Conservation (phyloP, 129 eudicot species). For the Ambrosia artemisiifolia region DNA sequence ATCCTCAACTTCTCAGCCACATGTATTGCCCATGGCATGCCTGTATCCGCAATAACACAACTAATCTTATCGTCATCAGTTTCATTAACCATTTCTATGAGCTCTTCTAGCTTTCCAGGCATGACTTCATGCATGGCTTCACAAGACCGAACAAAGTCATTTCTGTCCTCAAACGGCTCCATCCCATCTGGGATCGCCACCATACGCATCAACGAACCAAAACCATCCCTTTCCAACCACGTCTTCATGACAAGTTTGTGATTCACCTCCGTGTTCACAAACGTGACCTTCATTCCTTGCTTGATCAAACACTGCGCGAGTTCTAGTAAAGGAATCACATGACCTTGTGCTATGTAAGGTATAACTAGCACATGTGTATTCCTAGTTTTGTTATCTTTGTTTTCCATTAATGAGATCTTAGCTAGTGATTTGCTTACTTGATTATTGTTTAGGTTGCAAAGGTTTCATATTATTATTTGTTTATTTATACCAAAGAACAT, state of each 20-base stretch:
- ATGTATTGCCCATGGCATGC: conserved; percentile 31
- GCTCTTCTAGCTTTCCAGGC: conserved; percentile 38
- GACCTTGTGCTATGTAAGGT: conserved; percentile 53
- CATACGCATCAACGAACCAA: background rate
- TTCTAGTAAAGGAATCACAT: conserved; percentile 47
- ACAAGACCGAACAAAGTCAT: conserved; percentile 9
- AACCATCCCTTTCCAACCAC: background rate
- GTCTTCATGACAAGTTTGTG: conserved; percentile 6
- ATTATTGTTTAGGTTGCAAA: background rate
- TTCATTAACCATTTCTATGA: conserved; percentile 27
- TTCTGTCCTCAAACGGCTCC: conserved; percentile 35
- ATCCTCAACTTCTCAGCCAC: conserved; percentile 41
- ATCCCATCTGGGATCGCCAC: conserved; percentile 32
- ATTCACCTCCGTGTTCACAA: conserved; percentile 14
- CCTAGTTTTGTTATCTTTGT: background rate
- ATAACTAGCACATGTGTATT: conserved; percentile 34
- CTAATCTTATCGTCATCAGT: conserved; percentile 19
- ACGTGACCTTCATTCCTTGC: conserved; percentile 31
- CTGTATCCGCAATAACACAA: conserved; percentile 49
- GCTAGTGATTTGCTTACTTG: background rate
- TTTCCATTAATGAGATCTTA: background rate
- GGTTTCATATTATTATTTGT: background rate
- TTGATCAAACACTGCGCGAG: conserved; percentile 35
- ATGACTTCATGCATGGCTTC: conserved; percentile 26
- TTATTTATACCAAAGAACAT: background rate